Percentiles rank a stretch among this genome's conserved stretches.
phyloP scores from a whole-genome alignment of 1,284 basidiomycete species.

The Rhodotorula sp. region DNA sequence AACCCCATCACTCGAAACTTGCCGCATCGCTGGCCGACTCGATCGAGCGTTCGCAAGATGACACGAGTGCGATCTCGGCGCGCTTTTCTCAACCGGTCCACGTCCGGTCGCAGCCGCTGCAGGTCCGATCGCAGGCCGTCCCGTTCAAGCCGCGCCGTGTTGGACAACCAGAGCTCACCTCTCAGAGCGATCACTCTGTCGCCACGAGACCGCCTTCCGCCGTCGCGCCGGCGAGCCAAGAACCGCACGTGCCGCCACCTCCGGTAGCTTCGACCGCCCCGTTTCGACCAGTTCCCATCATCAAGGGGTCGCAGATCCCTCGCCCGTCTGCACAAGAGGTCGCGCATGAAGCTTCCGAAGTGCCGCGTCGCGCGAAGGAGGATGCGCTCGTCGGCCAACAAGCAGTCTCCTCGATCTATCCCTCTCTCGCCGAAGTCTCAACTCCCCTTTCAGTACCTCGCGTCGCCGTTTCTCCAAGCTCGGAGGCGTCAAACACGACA shows the following conservation, averaged over 20 bases:
- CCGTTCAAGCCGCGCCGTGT: background rate
- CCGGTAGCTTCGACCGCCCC: constrained; percentile 17
- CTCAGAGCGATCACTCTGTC: background rate
- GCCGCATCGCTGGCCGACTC: constrained; percentile 23
- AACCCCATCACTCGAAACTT: constrained; percentile 10
- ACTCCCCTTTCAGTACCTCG: background rate
- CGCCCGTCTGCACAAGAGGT: no score
- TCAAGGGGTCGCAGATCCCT: no score
- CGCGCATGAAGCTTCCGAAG: background rate
- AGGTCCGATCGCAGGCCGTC: background rate
- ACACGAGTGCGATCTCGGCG: constrained; percentile 17
- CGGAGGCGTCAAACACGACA: background rate
- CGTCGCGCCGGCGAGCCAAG: background rate
- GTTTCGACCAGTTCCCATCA: constrained; percentile 19
- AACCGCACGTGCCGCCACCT: background rate
- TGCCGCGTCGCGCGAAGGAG: background rate
- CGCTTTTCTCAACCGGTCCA: constrained; percentile 17
- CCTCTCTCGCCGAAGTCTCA: constrained; percentile 4
- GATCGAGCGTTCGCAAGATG: constrained; percentile 17
- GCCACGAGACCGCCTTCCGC: background rate
- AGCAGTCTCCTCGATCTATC: constrained; percentile 5
- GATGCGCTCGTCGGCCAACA: background rate
- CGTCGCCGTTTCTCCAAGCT: background rate
- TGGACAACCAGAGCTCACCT: no score
- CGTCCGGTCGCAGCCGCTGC: background rate